Evolutionary conservation across 2,329 filamentous ascomycete species (phyloP).

Genomic region (Hymenoscyphus linearis): DNA sequence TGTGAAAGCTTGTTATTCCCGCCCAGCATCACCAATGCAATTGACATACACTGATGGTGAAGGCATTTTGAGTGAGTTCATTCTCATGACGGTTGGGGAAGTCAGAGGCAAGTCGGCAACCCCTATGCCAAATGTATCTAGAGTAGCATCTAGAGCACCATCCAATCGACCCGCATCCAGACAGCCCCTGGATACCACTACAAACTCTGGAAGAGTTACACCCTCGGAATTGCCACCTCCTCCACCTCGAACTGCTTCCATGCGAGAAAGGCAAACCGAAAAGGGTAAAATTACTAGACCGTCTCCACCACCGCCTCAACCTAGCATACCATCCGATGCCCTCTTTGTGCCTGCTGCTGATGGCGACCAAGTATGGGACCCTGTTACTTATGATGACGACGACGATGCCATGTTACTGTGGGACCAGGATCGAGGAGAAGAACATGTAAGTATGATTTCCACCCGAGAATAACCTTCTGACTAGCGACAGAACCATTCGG

Average conservation of each 20-base stretch:
- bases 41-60: conserved; percentile 63
- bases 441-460: conserved; percentile 45
- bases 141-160: conserved; percentile 10
- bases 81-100: conserved; percentile 77
- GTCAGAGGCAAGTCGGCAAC: conserved; percentile 29
- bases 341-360: conserved; percentile 63
- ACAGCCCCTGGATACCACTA: conserved; percentile 26
- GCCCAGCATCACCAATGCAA: conserved; percentile 66
- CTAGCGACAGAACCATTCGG: conserved; percentile 18
- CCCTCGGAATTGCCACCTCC: conserved; percentile 27
- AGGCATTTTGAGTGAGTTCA: conserved; percentile 68
- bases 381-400: conserved; percentile 58
- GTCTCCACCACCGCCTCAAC: conserved; percentile 48
- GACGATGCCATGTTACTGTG: conserved; percentile 66
- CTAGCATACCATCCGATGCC: conserved; percentile 58
- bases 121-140: conserved; percentile 22
- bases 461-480: conserved; percentile 26
- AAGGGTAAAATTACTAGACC: conserved; percentile 38
- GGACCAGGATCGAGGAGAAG: conserved; percentile 58
- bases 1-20: conserved; percentile 64
- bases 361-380: conserved; percentile 63
- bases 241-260: conserved; percentile 19
- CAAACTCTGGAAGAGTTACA: conserved; percentile 24
- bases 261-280: conserved; percentile 15
- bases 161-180: conserved; percentile 27